Conservation (phyloP, 2,329 filamentous ascomycete genomes). For the Trichoderma arundinaceum region DNA sequence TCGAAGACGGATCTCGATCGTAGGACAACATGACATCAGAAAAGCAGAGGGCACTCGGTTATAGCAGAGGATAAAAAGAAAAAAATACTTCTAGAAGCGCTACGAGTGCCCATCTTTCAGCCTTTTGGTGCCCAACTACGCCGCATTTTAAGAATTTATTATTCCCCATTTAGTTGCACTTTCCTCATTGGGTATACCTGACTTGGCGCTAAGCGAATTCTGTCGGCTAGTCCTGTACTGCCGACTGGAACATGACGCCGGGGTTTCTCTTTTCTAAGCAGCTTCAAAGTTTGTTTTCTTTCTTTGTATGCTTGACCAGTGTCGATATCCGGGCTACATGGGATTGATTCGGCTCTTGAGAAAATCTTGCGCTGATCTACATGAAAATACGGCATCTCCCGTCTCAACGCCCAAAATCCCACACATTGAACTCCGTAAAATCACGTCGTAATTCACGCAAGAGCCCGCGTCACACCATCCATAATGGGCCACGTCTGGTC, state of each 20-base stretch:
- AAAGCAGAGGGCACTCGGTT: not conserved
- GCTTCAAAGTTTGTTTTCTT: not conserved
- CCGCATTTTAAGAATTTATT: not conserved
- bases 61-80: not conserved
- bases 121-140: not conserved
- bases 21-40: too few relatives aligned
- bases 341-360: too few relatives aligned
- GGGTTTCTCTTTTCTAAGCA: not conserved
- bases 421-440: not conserved
- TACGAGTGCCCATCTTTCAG: too few relatives aligned
- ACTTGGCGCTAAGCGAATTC: not conserved
- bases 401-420: not conserved
- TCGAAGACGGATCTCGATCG: too few relatives aligned
- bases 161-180: not conserved
- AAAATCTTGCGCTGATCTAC: too few relatives aligned
- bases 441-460: not conserved
- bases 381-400: not conserved
- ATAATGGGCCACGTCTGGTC: not conserved
- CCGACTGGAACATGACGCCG: too few relatives aligned
- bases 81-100: not conserved
- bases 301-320: not conserved
- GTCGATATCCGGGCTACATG: not conserved
- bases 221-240: not conserved
- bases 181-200: constrained; percentile 12
- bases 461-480: not conserved